These are phyloP conservation scores for Yamadazyma jaroonii DNA, from an alignment of 1,139 yeast genomes.

Conservation along the genomic window DNA sequence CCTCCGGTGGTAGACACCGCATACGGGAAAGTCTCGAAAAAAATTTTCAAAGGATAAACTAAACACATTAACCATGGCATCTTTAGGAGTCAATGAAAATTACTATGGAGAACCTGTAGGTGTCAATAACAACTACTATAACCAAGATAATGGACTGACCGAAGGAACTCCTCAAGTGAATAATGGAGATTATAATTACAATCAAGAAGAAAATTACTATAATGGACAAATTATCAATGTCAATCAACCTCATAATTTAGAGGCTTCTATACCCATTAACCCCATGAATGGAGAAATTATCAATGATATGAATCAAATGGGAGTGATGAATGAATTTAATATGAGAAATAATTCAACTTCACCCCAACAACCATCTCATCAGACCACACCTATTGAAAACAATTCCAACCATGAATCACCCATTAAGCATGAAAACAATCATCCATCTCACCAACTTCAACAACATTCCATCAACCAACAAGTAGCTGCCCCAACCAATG, in stretches of 20 bases:
- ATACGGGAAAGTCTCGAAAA: conserved; percentile 7
- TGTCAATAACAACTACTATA: conserved; percentile 3
- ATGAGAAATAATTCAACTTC: conserved; percentile 3
- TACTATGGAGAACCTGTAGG: conserved; percentile 8
- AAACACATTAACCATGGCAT: conserved; percentile 7
- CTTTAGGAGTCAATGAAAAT: conserved; percentile 8
- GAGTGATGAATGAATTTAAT: conserved; percentile 3
- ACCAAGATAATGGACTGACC: conserved; percentile 1
- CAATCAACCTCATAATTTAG: not conserved
- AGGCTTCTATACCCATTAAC: not conserved
- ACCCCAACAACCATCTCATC: conserved; percentile 3
- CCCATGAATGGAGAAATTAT: conserved; percentile 6
- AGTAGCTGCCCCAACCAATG: conserved; percentile 10
- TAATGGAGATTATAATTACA: conserved; percentile 5
- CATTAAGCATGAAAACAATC: not conserved
- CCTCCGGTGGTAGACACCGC: conserved; percentile 3
- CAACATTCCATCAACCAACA: conserved; percentile 3
- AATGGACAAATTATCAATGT: conserved; percentile 1
- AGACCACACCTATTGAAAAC: not conserved
- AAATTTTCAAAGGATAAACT: conserved; percentile 4
- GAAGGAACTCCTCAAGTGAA: not conserved
- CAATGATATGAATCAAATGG: conserved; percentile 6
- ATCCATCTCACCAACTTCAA: conserved; percentile 5
- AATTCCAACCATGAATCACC: not conserved
- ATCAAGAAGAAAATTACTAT: conserved; percentile 4